Base-by-base conservation (phyloP, 257 asterid genomes). In the Nicotiana tabacum region DNA sequence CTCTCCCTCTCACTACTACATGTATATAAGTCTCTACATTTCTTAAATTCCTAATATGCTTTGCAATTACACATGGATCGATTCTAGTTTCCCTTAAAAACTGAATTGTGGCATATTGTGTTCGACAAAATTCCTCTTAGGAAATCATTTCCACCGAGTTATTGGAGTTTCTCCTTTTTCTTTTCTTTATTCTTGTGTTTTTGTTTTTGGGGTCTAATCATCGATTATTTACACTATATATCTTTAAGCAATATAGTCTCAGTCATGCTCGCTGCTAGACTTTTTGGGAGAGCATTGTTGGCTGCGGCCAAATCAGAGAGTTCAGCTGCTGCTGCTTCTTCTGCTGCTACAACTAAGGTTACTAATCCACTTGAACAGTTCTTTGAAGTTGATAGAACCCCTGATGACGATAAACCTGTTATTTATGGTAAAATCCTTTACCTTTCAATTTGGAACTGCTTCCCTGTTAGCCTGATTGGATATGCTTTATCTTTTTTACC, bases 361-460 rank as follows among this genome's bases (percentile, higher is more conserved):
- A 90, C 61, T 56, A 94, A 91, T 83, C 96, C 96, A 1, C 93
- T 94, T 18, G 92, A 90, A 87, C 91, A 90, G 83, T 94, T 94
- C 87, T 94, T 94, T 60, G 97, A 92, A 87, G 89, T 77, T 21
- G 94, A 92, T 39, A 85, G 96, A 74, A 86, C 83, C 33, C 69
- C 61, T 0, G 95, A 92, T 24, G 97, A 90, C 35, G 98, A 92
- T 29, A 90, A 87, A 77, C 96, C 97, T 74, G 83, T 89, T 30
- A 88, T 90, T 62, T 92, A 92, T 81, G 98, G 97, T 94, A 85
- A 68, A 32, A 4, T 33, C 24, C 64, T 18, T 57, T 57, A 16
- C 24, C 24, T 57, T 57, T 57, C 24, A 17, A 27, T 57, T 1
- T 57, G 2, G 9, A 2, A 39, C 21, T 51, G 33, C 51, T 83